Conservation (phyloP, 2,329 filamentous ascomycete species). For the Cylindrodendrum hubeiense region DNA sequence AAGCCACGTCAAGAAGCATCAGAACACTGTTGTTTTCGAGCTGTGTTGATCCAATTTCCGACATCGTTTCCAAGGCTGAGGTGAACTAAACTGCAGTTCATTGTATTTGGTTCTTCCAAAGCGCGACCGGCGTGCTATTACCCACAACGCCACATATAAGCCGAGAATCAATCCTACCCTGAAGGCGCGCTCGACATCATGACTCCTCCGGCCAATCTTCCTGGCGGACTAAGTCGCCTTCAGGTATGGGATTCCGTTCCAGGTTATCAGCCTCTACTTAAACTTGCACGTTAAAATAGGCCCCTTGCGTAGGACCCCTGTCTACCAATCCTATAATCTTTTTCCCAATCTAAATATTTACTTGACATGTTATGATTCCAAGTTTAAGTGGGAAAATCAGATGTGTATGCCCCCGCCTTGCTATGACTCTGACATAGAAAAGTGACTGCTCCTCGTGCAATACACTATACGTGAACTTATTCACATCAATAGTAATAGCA, state of each 20-base stretch:
- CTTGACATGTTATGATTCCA: too few relatives aligned
- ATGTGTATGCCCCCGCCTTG: too few relatives aligned
- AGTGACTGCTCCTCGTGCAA: too few relatives aligned
- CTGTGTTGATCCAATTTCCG: neutral
- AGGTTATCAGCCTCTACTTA: neutral
- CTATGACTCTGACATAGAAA: too few relatives aligned
- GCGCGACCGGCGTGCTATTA: neutral
- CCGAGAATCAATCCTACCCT: neutral
- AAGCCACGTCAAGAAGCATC: neutral
- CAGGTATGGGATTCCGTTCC: neutral
- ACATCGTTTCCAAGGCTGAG: neutral
- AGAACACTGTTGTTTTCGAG: neutral
- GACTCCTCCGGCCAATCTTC: neutral
- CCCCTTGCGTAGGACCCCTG: neutral
- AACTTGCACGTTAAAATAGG: neutral
- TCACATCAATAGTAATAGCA: too few relatives aligned
- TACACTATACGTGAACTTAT: too few relatives aligned
- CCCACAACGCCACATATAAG: neutral
- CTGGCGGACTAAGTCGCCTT: neutral
- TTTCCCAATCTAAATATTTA: too few relatives aligned
- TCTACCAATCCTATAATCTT: too few relatives aligned
- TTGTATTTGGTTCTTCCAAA: neutral
- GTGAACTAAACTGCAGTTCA: neutral
- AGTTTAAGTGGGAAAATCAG: too few relatives aligned
- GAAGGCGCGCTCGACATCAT: neutral